A percentile compares a stretch with the other conserved stretches of the same genome.
Evolutionary conservation across 1,284 basidiomycete genomes (phyloP).

Genomic region (Trametes versicolor): DNA sequence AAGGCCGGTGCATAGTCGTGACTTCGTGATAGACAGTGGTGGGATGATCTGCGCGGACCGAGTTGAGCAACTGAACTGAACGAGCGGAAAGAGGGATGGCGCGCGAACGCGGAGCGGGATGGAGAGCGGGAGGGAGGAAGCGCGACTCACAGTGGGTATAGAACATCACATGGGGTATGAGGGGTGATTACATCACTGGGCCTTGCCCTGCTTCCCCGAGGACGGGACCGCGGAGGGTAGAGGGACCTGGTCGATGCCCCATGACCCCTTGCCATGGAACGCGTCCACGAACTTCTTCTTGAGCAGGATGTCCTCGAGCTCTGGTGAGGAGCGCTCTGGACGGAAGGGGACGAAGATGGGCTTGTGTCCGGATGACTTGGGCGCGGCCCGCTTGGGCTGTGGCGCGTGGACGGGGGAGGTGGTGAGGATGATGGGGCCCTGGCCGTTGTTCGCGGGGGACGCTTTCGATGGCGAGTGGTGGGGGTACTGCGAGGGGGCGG

Average conservation of each 20-base stretch:
- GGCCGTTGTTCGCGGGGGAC: slow-evolving; percentile 27
- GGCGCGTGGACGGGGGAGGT: slow-evolving; percentile 40
- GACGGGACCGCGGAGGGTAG: slow-evolving; percentile 30
- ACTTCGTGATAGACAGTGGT: slow-evolving; percentile 22
- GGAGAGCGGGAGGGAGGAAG: slow-evolving; percentile 16
- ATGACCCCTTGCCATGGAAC: slow-evolving; percentile 45
- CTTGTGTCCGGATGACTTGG: slow-evolving; percentile 36
- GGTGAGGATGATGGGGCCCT: slow-evolving; percentile 34
- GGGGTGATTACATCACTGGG: slow-evolving; percentile 34
- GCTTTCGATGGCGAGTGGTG: slow-evolving; percentile 44
- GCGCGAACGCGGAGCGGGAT: slow-evolving; percentile 21
- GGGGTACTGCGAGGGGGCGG: slow-evolving; percentile 58
- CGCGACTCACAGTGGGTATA: slow-evolving; percentile 40
- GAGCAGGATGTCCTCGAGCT: slow-evolving; percentile 61
- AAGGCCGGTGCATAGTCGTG: slow-evolving; percentile 26
- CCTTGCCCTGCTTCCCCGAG: slow-evolving; percentile 34
- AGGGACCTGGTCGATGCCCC: slow-evolving; percentile 44
- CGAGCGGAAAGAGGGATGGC: slow-evolving; percentile 14
- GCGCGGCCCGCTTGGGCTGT: slow-evolving; percentile 38
- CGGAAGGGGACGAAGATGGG: slow-evolving; percentile 66
- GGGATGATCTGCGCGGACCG: slow-evolving; percentile 30
- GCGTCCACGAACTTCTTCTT: slow-evolving; percentile 54
- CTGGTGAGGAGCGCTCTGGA: slow-evolving; percentile 63
- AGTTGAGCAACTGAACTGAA: slow-evolving; percentile 15
- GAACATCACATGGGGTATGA: slow-evolving; percentile 37